Percentiles rank a stretch among this genome's conserved stretches.
Conservation (phyloP, 116 monocot species). For the Cymodocea nodosa region DNA sequence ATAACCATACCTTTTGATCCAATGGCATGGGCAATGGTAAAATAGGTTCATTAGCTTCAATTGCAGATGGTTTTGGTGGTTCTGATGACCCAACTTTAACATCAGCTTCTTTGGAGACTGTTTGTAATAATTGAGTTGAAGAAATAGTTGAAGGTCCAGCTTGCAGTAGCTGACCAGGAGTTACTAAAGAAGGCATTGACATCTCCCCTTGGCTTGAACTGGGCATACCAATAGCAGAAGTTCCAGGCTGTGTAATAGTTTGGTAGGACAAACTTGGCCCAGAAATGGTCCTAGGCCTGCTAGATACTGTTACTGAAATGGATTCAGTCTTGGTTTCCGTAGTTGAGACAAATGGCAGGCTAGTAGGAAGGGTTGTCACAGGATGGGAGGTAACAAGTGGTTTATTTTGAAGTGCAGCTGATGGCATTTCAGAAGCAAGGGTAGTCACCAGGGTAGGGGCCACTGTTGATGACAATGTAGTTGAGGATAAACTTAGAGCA, state of each 20-base stretch:
- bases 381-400: slow-evolving; percentile 27
- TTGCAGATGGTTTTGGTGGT: slow-evolving; percentile 11
- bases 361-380: slow-evolving; percentile 14
- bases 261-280: slow-evolving; percentile 22
- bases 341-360: slow-evolving; percentile 10
- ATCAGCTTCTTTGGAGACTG: slow-evolving; percentile 15
- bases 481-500: slow-evolving; percentile 10
- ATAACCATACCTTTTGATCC: slow-evolving; percentile 35
- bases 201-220: slow-evolving; percentile 32
- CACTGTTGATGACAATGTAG: slow-evolving; percentile 10
- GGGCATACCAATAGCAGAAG: slow-evolving; percentile 18
- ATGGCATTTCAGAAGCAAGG: slow-evolving; percentile 26
- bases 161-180: slow-evolving; percentile 49
- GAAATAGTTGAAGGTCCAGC: slow-evolving; percentile 19
- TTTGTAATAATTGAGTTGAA: slow-evolving; percentile 30
- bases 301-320: slow-evolving; percentile 9
- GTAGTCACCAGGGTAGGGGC: slow-evolving; percentile 18
- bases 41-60: slow-evolving; percentile 40
- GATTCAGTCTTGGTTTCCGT: slow-evolving; percentile 15
- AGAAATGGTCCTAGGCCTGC: slow-evolving; percentile 11
- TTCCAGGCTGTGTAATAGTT: slow-evolving; percentile 14
- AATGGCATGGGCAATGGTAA: slow-evolving; percentile 37
- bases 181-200: slow-evolving; percentile 29
- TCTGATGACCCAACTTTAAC: slow-evolving; percentile 21
- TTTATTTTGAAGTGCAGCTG: slow-evolving; percentile 20